These are phyloP conservation scores for Penicillium rolfsii DNA, from an alignment of 2,329 filamentous ascomycete genomes.

Conservation along the genomic window DNA sequence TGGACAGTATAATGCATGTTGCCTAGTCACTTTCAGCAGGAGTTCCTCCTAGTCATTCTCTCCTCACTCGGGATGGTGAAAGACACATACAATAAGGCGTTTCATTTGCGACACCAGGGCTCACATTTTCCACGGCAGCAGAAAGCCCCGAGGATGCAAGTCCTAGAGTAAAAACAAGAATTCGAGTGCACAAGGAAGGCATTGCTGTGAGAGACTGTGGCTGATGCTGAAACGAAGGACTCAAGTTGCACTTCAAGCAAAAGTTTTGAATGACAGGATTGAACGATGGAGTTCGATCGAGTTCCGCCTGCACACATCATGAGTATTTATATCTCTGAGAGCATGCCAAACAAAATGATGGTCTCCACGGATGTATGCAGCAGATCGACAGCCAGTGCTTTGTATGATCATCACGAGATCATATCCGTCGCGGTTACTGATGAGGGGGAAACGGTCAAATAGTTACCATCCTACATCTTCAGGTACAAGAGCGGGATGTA, in stretches of 20 bases:
- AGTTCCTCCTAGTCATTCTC: neutral
- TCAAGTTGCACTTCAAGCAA: neutral
- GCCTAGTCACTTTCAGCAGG: slow-evolving; percentile 10
- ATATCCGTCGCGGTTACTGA: too few relatives aligned
- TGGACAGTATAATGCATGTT: slow-evolving; percentile 21
- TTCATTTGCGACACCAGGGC: neutral
- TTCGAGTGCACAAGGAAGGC: slow-evolving; percentile 6
- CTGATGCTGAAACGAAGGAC: neutral
- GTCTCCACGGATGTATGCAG: neutral
- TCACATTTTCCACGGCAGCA: slow-evolving; percentile 2
- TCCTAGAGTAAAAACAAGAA: slow-evolving; percentile 12
- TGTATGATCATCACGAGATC: slow-evolving; percentile 6
- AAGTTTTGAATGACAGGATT: neutral
- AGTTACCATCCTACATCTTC: neutral
- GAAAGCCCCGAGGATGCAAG: slow-evolving; percentile 14
- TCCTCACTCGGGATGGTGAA: neutral
- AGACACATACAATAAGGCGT: slow-evolving; percentile 10
- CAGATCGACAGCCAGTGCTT: neutral
- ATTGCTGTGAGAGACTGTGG: neutral
- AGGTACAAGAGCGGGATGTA: slow-evolving; percentile 14
- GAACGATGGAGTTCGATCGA: neutral
- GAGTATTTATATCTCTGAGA: slow-evolving; percentile 3
- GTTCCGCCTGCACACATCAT: too few relatives aligned
- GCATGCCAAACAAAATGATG: neutral
- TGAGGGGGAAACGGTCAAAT: neutral